Evolutionary conservation across 352 stramenopile species (phyloP).

Genomic region (Vaucheria bursata): DNA sequence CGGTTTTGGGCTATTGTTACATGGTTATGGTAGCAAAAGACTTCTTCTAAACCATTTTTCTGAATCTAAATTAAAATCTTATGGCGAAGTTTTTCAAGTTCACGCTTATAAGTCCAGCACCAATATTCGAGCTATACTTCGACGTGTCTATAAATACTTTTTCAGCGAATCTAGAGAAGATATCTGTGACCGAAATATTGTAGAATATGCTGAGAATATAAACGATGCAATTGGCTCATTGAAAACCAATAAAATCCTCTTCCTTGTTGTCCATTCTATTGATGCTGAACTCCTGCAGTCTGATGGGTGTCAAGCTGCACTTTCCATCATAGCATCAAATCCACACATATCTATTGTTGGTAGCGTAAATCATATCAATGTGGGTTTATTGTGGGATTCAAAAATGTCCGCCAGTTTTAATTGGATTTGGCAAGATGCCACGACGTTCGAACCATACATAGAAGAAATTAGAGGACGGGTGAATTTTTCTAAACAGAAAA

Average conservation of each 20-base stretch:
- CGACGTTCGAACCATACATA: constrained; percentile 21
- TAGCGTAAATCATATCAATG: constrained; percentile 48
- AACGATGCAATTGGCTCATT: neutral
- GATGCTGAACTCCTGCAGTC: constrained; percentile 15
- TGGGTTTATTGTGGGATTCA: constrained; percentile 42
- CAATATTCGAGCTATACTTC: neutral
- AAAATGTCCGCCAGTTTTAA: constrained; percentile 21
- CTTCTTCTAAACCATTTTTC: constrained; percentile 6
- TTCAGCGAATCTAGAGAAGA: neutral
- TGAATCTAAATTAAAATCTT: neutral
- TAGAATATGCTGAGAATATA: neutral
- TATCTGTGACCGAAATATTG: neutral
- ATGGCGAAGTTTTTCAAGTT: neutral
- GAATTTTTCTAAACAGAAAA: no score
- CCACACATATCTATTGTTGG: constrained; percentile 27
- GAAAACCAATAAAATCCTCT: constrained; percentile 6
- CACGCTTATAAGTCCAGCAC: neutral
- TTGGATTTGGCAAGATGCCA: constrained; percentile 26
- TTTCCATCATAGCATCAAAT: constrained; percentile 21
- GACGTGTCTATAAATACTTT: neutral
- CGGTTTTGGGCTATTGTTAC: constrained; percentile 29
- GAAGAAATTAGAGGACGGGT: constrained; percentile 14
- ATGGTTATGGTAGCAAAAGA: constrained; percentile 35
- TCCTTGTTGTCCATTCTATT: constrained; percentile 20
- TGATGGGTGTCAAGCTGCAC: constrained; percentile 17